Base-by-base conservation (phyloP, 257 asterid genomes). In the Solanum rostratum region DNA sequence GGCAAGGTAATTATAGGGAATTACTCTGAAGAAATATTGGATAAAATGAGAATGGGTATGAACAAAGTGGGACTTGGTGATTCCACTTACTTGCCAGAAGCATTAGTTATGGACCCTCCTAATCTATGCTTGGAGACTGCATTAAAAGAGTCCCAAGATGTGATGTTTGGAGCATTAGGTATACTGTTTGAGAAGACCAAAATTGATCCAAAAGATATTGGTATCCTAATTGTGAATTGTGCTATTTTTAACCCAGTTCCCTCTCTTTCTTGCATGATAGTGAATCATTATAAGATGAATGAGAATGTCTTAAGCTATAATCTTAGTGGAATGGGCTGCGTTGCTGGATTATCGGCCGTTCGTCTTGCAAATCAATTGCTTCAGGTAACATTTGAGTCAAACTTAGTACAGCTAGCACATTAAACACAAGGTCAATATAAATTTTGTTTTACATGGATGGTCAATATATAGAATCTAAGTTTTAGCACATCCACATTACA, bases 1-100 rank as follows among this genome's bases (percentile, higher is more conserved):
- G 12, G 7, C 22, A 66, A 66, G 6, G 10, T 3, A 29, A 3
- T 33, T 33, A 1, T 66, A 22, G 45, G 46, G 46, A 30, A 66
- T 30, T 30, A 66, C 46, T 66, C 74, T 30, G 74, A 30, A 30
- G 74, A 66, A 66, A 7, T 30, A 0, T 29, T 66, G 22, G 74
- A 66, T 66, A 29, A 6, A 33, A 66, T 66, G 85, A 88, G 89
- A 43, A 87, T 87, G 83, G 81, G 86, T 70, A 78, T 90, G 37
- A 89, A 87, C 12, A 85, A 90, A n/a, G 84, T 92, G 2, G 93
- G 93, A 10, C 90, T 91, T 16, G 93, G 93, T 1, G 93, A 89
- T 54, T 87, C 85, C 65, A 88, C 93, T 6, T 85, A 83, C 16
- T 20, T 87, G 70, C 93, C 93, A 0, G 87, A 87, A 30, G 86